Percentiles rank a stretch among this genome's conserved stretches.
phyloP scores from a whole-genome alignment of 2,329 filamentous ascomycete genomes.

The Sarocladium strictum region DNA sequence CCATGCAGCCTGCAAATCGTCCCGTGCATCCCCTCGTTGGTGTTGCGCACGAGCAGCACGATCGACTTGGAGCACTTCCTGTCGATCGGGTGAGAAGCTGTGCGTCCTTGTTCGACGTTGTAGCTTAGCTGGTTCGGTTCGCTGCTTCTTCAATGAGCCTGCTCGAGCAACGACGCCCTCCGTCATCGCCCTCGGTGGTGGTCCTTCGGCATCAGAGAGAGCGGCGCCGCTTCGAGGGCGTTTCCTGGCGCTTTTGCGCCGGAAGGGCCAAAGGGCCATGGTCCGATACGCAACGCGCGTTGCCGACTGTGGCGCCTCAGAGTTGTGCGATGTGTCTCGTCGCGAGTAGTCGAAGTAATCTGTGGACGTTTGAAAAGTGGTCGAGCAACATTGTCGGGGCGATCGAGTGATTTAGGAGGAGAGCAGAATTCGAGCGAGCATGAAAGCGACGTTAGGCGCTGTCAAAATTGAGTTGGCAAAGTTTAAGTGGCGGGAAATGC shows the following conservation, averaged over 20 bases:
- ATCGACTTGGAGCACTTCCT: conserved; percentile 39
- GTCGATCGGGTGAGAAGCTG: conserved; percentile 56
- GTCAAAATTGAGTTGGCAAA: background rate
- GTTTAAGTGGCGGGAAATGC: background rate
- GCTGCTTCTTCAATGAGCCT: conserved; percentile 34
- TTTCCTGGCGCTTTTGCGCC: conserved; percentile 64
- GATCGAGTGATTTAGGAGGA: background rate
- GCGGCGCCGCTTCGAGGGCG: conserved; percentile 47
- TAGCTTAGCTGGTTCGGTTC: conserved; percentile 41
- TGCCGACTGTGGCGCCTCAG: background rate
- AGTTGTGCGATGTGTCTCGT: background rate
- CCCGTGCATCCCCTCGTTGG: background rate
- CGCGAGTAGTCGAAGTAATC: background rate
- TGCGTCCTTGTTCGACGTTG: conserved; percentile 45
- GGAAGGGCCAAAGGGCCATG: conserved; percentile 83
- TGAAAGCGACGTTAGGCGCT: background rate
- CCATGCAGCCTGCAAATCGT: conserved; percentile 17
- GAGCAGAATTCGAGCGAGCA: background rate
- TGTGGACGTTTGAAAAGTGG: background rate
- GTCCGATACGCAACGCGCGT: conserved; percentile 12
- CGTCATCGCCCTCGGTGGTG: conserved; percentile 29
- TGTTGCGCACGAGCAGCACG: conserved; percentile 16
- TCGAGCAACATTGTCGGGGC: conserved; percentile 6
- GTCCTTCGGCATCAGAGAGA: conserved; percentile 45
- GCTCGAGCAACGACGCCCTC: conserved; percentile 21